phyloP scores from a whole-genome alignment of 23 red algal genomes.

The Agarophyton chilense region DNA sequence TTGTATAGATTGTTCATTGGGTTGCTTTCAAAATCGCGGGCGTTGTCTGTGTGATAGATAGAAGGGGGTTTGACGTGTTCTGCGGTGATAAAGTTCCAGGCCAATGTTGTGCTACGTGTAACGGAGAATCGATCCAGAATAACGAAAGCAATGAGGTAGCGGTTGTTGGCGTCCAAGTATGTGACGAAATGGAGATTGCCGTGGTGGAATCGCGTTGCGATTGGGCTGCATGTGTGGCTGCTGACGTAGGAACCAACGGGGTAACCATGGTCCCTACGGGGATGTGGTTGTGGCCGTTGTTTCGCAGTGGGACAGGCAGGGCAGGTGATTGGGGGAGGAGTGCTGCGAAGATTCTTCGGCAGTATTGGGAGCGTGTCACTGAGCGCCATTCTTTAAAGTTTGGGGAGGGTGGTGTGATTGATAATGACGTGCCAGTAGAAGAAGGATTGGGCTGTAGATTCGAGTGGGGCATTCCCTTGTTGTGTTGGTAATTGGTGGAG shows the following conservation, averaged over 20 bases:
- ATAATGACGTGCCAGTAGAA: slow-evolving; percentile 33
- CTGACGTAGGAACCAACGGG: neutral
- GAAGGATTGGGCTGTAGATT: slow-evolving; percentile 9
- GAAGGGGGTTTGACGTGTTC: neutral
- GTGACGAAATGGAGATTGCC: slow-evolving; percentile 35
- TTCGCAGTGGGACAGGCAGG: slow-evolving; percentile 7
- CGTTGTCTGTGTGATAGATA: neutral
- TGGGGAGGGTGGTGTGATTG: neutral
- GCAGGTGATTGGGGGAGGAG: neutral
- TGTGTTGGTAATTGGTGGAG: too few relatives aligned
- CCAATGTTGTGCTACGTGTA: slow-evolving; percentile 22
- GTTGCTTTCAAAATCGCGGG: slow-evolving; percentile 6
- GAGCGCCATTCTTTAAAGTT: neutral
- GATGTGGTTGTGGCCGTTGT: slow-evolving; percentile 1
- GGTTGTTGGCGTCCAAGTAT: slow-evolving; percentile 19
- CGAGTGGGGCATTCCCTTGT: too few relatives aligned
- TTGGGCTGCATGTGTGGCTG: slow-evolving; percentile 7
- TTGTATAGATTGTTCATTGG: neutral
- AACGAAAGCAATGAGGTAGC: too few relatives aligned
- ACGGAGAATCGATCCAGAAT: neutral
- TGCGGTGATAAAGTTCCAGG: neutral
- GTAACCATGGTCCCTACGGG: neutral
- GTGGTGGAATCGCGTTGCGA: neutral
- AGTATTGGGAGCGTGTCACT: neutral
- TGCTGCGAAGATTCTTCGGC: neutral